A percentile compares a stretch with the other conserved stretches of the same genome.
phyloP scores from a whole-genome alignment of 495 filamentous ascomycete species.

The Parathielavia hyrcaniae region DNA sequence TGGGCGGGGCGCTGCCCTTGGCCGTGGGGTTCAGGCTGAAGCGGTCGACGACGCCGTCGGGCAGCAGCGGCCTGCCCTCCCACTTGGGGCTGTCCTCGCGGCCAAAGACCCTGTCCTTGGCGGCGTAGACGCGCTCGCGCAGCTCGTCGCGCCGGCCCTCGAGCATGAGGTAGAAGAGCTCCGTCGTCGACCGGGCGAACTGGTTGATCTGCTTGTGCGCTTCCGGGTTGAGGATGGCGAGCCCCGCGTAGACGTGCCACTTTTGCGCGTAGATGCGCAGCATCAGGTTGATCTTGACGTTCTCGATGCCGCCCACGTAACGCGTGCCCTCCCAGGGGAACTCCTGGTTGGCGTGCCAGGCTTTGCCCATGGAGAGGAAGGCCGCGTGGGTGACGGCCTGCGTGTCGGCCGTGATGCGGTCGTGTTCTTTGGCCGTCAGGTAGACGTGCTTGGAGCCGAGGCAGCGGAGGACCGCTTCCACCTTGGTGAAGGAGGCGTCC shows the following conservation, averaged over 20 bases:
- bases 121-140: slow-evolving; percentile 67
- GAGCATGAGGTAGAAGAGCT: slow-evolving; percentile 93
- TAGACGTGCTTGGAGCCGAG: slow-evolving; percentile 77
- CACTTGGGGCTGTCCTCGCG: slow-evolving; percentile 40
- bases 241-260: slow-evolving; percentile 97
- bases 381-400: slow-evolving; percentile 97
- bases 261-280: slow-evolving; percentile 96
- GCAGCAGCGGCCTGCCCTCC: slow-evolving; percentile 61
- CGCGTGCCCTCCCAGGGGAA: slow-evolving; percentile 93
- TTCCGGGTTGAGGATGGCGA: slow-evolving; percentile 91
- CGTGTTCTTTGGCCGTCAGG: slow-evolving; percentile 78
- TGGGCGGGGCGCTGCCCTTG: slow-evolving; percentile 46
- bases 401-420: slow-evolving; percentile 95
- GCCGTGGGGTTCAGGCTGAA: slow-evolving; percentile 59
- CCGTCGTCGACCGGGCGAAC: slow-evolving; percentile 87
- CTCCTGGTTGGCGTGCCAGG: slow-evolving; percentile 86
- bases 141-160: slow-evolving; percentile 75
- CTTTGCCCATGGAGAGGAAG: slow-evolving; percentile 94
- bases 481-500: slow-evolving; percentile 65
- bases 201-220: slow-evolving; percentile 88
- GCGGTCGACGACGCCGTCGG: slow-evolving; percentile 76
- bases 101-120: slow-evolving; percentile 75
- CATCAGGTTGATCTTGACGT: slow-evolving; percentile 98
- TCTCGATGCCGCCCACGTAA: slow-evolving; percentile 95
- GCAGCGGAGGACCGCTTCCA: slow-evolving; percentile 72